Evolutionary conservation across 768 basidiomycete genomes (phyloP).

Genomic region (Russula olivacea): DNA sequence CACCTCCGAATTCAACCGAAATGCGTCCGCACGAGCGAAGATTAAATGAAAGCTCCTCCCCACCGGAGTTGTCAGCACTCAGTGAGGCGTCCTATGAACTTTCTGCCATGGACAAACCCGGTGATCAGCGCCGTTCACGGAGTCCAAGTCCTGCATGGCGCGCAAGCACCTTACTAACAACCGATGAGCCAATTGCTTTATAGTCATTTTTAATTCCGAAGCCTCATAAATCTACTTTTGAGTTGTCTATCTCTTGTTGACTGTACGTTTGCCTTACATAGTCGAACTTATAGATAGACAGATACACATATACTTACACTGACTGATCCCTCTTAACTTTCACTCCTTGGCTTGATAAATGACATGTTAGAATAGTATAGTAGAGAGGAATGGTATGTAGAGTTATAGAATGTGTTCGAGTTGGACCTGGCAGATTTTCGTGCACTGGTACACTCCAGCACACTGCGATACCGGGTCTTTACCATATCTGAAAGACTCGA

Average conservation of each 20-base stretch:
- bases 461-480: too few relatives aligned
- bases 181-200: slow-evolving; percentile 9
- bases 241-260: not conserved
- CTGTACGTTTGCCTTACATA: not conserved
- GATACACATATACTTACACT: not conserved
- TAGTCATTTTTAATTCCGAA: not conserved
- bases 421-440: too few relatives aligned
- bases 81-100: slow-evolving; percentile 22
- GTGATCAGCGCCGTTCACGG: not conserved
- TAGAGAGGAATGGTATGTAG: not conserved
- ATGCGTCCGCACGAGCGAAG: slow-evolving; percentile 35
- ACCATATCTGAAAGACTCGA: too few relatives aligned
- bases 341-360: not conserved
- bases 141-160: slow-evolving; percentile 18
- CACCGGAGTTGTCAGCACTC: slow-evolving; percentile 11
- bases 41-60: not conserved
- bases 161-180: slow-evolving; percentile 21
- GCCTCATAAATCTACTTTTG: slow-evolving; percentile 7
- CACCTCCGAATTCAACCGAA: slow-evolving; percentile 34
- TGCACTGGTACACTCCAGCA: too few relatives aligned
- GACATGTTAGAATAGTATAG: not conserved
- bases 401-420: not conserved
- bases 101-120: slow-evolving; percentile 11
- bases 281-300: not conserved
- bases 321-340: not conserved